Evolutionary conservation across 2,329 filamentous ascomycete species (phyloP), one percentile per base, ranked within the genome.

Genomic region (Paecilomyces formosus): DNA sequence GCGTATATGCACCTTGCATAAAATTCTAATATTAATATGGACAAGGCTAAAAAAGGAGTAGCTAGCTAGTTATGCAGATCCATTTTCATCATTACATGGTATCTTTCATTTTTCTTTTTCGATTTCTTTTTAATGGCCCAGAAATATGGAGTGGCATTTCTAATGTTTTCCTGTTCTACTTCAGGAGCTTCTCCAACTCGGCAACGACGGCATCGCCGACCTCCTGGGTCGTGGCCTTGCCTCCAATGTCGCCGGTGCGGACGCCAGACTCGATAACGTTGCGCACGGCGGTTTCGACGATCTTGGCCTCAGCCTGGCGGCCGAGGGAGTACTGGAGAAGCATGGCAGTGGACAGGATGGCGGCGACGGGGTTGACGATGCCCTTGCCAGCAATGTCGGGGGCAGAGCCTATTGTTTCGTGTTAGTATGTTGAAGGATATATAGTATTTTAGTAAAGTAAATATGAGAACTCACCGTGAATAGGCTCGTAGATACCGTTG

Each of bases 401-500:
- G 21, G 93, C 93, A 53, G 90, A 94, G 39, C 91, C 89, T 89
- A 55, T 21, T 39, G 53, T 31, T 8, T 21, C 59, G 33, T 50
- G 57, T 60, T 13, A 50, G 35, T 49, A 57, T 39, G 62, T 35
- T 50, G 33, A 13, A 15, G 30, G 15, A 8, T 15, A 52, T 15
- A 49, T 56, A 12, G 55, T 22, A 56, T 6, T 26, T 3, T 55
- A 49, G 28, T 24, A 15, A 28, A 22, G 30, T 21, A 22, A 6
- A 26, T 26, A 52, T 18, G 50, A 58, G 22, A 54, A 45, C 79
- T 69, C 80, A 91, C 90, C 92, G 75, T 99, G 93, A 68, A 99
- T 97, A 26, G 93, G 93, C 82, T 97, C 93, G 74, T 96, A 99
- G 70, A 97, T 96, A 67, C 92, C 93, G 73, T 95, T 96, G 71